Conservation (phyloP, 768 basidiomycete genomes). For the Tricholoma saponaceum region DNA sequence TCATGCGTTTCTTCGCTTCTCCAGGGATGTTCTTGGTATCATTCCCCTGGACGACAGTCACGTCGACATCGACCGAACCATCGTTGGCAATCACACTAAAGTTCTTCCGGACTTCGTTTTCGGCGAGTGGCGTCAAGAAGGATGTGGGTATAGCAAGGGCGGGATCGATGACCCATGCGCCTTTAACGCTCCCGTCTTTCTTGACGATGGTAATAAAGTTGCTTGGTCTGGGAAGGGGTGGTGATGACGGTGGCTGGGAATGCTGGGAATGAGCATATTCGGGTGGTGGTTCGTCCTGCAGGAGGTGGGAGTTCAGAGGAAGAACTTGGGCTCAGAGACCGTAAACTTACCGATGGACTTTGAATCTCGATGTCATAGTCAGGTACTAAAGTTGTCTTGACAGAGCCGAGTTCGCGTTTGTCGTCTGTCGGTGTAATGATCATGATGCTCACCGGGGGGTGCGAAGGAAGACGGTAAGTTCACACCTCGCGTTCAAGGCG, state of each 20-base stretch:
- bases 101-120: slow-evolving; percentile 35
- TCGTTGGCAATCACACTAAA: slow-evolving; percentile 29
- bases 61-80: slow-evolving; percentile 32
- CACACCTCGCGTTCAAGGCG: background rate
- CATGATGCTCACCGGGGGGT: background rate
- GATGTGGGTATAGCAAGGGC: slow-evolving; percentile 33
- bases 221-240: slow-evolving; percentile 23
- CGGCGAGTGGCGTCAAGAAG: slow-evolving; percentile 33
- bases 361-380: background rate
- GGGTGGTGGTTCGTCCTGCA: slow-evolving; percentile 18
- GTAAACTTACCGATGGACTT: background rate
- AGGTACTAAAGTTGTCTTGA: background rate
- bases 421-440: slow-evolving; percentile 1
- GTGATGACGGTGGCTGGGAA: background rate
- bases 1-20: slow-evolving; percentile 8
- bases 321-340: background rate
- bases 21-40: background rate
- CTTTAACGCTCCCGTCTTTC: slow-evolving; percentile 26
- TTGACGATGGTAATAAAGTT: slow-evolving; percentile 29
- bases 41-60: slow-evolving; percentile 30
- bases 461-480: background rate
- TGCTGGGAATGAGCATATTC: slow-evolving; percentile 10
- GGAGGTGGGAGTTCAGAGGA: background rate
- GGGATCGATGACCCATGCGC: slow-evolving; percentile 41
- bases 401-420: background rate